phyloP scores from a whole-genome alignment of 2,329 filamentous ascomycete genomes.

The Chalaropsis thielavioides region DNA sequence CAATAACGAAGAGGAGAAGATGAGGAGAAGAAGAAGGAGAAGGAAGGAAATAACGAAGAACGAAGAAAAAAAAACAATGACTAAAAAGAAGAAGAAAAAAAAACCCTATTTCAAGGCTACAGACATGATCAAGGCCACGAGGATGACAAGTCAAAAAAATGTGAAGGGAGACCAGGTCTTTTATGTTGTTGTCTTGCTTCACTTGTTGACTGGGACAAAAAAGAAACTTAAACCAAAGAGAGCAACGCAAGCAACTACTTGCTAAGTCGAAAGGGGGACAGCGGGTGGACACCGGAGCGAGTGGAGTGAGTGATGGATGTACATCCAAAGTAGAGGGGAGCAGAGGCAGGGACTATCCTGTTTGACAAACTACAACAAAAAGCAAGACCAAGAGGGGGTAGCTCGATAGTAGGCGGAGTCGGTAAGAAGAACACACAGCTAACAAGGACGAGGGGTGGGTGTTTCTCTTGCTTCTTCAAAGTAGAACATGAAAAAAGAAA shows the following conservation, averaged over 20 bases:
- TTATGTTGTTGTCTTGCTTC: slow-evolving; percentile 5
- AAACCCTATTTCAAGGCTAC: slow-evolving; percentile 1
- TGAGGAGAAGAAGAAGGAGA: not conserved
- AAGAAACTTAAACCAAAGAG: not conserved
- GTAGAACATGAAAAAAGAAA: not conserved
- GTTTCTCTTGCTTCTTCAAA: not conserved
- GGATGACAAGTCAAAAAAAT: not conserved
- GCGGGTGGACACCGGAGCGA: not conserved
- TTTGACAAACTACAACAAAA: not conserved
- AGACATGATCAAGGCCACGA: slow-evolving; percentile 5
- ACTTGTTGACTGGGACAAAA: not conserved
- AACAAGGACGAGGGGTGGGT: not conserved
- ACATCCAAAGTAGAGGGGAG: not conserved
- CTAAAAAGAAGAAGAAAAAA: slow-evolving; percentile 1
- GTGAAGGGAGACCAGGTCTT: slow-evolving; percentile 6
- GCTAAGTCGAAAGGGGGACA: not conserved
- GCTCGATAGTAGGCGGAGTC: not conserved
- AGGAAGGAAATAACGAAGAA: not conserved
- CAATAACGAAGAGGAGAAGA: not conserved
- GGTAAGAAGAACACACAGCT: not conserved
- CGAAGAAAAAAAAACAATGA: not conserved
- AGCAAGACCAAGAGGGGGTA: not conserved
- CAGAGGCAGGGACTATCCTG: not conserved
- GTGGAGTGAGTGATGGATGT: not conserved
- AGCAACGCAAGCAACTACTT: not conserved